phyloP scores from a whole-genome alignment of 768 basidiomycete genomes.

The Hygrocybe coccinea region DNA sequence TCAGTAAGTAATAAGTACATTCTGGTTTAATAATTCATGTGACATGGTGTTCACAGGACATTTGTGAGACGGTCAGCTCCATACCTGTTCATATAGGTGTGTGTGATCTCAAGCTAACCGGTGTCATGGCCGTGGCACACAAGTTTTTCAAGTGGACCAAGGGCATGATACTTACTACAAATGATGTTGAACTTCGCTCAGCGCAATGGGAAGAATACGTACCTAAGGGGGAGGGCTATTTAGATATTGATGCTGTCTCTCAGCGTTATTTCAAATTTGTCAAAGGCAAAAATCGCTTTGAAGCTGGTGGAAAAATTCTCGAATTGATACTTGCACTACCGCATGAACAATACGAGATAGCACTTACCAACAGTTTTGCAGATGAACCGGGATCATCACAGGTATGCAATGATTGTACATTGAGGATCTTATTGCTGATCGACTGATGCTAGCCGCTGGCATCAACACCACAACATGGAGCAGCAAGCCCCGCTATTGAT shows the following conservation, averaged over 20 bases:
- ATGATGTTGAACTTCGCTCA: constrained; percentile 2
- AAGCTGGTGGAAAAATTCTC: not conserved
- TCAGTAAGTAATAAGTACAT: not conserved
- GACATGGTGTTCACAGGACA: not conserved
- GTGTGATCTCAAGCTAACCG: constrained; percentile 13
- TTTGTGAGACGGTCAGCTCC: constrained; percentile 1
- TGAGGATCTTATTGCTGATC: not conserved
- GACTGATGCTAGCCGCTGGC: too few relatives aligned
- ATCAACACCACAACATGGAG: too few relatives aligned
- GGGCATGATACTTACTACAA: not conserved
- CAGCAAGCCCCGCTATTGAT: too few relatives aligned
- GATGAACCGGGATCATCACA: not conserved
- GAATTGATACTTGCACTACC: not conserved
- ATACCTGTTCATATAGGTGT: constrained; percentile 24
- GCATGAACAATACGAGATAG: not conserved
- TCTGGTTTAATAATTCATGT: not conserved
- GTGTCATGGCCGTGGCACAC: constrained; percentile 12
- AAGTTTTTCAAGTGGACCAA: constrained; percentile 5
- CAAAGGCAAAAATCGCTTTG: not conserved
- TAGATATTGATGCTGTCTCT: constrained; percentile 6
- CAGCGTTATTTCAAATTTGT: constrained; percentile 3
- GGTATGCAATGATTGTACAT: not conserved
- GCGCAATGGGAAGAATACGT: not conserved
- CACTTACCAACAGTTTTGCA: not conserved
- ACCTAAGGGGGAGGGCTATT: not conserved